These are phyloP conservation scores for Saccharomycopsis crataegensis DNA, from an alignment of 1,139 yeast species.

Conservation along the genomic window DNA sequence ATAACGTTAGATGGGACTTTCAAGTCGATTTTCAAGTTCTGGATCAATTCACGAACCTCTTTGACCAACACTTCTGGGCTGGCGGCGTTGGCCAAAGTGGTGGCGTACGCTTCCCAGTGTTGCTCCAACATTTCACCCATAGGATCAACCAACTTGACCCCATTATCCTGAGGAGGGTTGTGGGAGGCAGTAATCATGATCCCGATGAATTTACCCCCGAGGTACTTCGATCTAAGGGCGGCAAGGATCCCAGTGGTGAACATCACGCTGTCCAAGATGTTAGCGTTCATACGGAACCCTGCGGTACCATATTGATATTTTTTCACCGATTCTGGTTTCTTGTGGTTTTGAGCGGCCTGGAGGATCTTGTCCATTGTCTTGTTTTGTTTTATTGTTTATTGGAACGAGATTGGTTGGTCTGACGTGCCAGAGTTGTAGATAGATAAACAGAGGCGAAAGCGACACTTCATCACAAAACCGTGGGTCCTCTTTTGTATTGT, in stretches of 20 bases:
- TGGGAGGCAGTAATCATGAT: conserved; percentile 98
- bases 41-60: conserved; percentile 29
- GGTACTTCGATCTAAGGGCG: conserved; percentile 63
- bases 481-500: too few species aligned
- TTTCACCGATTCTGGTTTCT: conserved; percentile 12
- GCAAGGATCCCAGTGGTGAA: conserved; percentile 83
- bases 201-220: conserved; percentile 67
- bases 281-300: conserved; percentile 81
- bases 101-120: conserved; percentile 80
- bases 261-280: conserved; percentile 69
- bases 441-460: too few species aligned
- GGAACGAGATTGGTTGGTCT: neutral
- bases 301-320: conserved; percentile 84
- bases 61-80: conserved; percentile 27
- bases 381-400: neutral
- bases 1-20: conserved; percentile 33
- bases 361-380: neutral
- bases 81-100: conserved; percentile 64
- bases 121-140: conserved; percentile 86
- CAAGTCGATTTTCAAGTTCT: conserved; percentile 36
- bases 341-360: conserved; percentile 6
- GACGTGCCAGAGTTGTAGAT: neutral
- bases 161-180: conserved; percentile 91
- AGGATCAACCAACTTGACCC: conserved; percentile 94
- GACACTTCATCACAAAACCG: too few species aligned